Evolutionary conservation across 805 yeast species (phyloP).

Genomic region (Wickerhamiella allomyrinae): DNA sequence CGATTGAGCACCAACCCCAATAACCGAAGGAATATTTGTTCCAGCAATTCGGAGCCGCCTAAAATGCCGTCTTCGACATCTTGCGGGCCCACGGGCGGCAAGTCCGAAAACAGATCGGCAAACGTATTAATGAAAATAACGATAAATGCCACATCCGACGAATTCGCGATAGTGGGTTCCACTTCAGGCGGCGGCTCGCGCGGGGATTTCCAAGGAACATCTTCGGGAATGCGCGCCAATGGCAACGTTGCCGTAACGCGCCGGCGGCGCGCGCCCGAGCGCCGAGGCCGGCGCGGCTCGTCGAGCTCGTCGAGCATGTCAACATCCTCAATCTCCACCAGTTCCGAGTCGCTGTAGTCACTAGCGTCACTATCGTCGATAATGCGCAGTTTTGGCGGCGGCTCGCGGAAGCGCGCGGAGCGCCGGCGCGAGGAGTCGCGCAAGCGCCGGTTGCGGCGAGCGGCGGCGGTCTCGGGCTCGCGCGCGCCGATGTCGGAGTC

Average conservation of each 20-base stretch:
- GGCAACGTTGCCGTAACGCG: conserved; percentile 7
- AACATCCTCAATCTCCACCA: neutral
- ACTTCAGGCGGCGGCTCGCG: conserved; percentile 15
- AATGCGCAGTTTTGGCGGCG: neutral
- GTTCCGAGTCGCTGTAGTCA: neutral
- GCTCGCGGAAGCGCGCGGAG: neutral
- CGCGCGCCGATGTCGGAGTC: neutral
- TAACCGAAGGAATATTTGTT: conserved; percentile 23
- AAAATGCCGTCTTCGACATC: conserved; percentile 28
- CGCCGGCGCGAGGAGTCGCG: neutral
- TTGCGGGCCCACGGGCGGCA: conserved; percentile 27
- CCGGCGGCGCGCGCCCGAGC: neutral
- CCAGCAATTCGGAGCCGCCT: conserved; percentile 15
- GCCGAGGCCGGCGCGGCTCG: neutral
- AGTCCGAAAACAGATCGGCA: conserved; percentile 19
- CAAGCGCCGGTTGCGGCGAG: neutral
- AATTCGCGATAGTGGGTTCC: conserved; percentile 15
- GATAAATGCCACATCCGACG: conserved; percentile 21
- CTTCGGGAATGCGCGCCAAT: conserved; percentile 20
- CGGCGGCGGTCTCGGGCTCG: neutral
- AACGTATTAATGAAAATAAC: conserved; percentile 16
- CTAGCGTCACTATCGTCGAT: conserved; percentile 2
- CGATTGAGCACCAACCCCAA: conserved; percentile 27
- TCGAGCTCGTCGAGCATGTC: neutral
- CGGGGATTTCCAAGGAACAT: conserved; percentile 18